Conservation (phyloP, 1,284 basidiomycete genomes). For the Crepidotus sp. region DNA sequence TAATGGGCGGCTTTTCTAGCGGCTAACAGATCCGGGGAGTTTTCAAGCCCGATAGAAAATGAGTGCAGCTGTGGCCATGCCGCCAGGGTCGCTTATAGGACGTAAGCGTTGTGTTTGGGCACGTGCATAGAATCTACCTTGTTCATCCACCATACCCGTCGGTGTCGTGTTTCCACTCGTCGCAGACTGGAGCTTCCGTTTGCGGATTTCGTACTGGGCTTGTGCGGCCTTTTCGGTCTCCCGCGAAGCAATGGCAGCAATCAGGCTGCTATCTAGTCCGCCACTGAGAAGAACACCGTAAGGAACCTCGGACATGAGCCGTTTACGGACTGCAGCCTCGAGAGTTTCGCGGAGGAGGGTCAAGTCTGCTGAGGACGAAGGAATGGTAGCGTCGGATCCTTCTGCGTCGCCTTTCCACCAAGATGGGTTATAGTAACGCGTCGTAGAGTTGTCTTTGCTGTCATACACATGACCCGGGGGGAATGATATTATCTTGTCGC, state of each 20-base stretch:
- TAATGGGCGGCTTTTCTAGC: constrained; percentile 91
- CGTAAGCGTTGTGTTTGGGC: constrained; percentile 6
- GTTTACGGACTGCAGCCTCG: constrained; percentile 90
- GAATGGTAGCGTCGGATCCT: constrained; percentile 43
- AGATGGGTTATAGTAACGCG: constrained; percentile 76
- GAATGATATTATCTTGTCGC: constrained; percentile 92
- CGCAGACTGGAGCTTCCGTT: constrained; percentile 45
- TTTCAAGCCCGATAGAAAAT: constrained; percentile 93
- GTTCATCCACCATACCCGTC: constrained; percentile 37
- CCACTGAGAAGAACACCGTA: constrained; percentile 96
- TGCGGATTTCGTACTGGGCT: constrained; percentile 67
- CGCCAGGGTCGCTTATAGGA: constrained; percentile 54
- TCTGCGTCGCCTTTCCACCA: constrained; percentile 81
- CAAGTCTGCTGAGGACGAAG: constrained; percentile 62
- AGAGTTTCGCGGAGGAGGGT: constrained; percentile 72
- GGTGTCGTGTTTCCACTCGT: constrained; percentile 54
- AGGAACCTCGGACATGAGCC: constrained; percentile 98
- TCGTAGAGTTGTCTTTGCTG: constrained; percentile 67
- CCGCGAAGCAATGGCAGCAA: constrained; percentile 92
- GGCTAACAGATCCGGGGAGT: constrained; percentile 92
- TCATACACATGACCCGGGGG: constrained; percentile 97
- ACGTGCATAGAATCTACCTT: constrained; percentile 33
- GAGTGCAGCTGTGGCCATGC: constrained; percentile 98
- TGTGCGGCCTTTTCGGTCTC: constrained; percentile 91
- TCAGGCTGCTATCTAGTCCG: constrained; percentile 93